Percentiles rank a stretch among this genome's conserved stretches.
These are phyloP conservation scores for Mortierella sp. DNA, from an alignment of 371 early-diverging fungal species.

Conservation along the genomic window DNA sequence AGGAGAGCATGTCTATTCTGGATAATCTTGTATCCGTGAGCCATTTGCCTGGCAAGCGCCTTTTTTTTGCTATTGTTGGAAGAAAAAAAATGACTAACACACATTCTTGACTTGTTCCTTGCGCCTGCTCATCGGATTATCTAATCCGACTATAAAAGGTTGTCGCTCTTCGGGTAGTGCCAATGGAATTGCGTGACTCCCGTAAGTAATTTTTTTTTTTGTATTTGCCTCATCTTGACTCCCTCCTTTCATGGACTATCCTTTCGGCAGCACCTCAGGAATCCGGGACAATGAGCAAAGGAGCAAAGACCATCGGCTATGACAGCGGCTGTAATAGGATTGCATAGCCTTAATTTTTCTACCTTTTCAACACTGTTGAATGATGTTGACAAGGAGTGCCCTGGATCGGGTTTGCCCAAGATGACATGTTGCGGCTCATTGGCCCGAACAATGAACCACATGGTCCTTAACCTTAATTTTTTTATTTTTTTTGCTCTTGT, in stretches of 20 bases:
- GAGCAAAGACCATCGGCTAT: background rate
- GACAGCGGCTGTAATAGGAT: background rate
- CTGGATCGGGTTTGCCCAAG: no score
- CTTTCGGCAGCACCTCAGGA: background rate
- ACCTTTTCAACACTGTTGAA: no score
- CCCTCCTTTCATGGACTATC: background rate
- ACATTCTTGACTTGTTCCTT: background rate
- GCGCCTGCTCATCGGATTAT: background rate
- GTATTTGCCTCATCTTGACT: background rate
- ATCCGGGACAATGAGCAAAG: background rate
- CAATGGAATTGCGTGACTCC: slow-evolving; percentile 47
- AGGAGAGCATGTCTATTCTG: background rate
- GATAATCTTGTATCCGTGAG: slow-evolving; percentile 3
- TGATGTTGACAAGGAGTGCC: no score
- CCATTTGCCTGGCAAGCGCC: background rate
- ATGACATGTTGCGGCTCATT: no score
- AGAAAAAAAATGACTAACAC: background rate
- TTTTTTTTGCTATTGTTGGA: background rate
- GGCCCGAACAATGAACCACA: no score
- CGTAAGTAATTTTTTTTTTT: slow-evolving; percentile 23
- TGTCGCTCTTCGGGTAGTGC: slow-evolving; percentile 46
- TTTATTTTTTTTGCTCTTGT: background rate
- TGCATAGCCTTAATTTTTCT: background rate
- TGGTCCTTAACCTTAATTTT: background rate
- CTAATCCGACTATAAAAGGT: slow-evolving; percentile 11